Percentiles rank a stretch among this genome's conserved stretches.
Conservation (phyloP, 768 basidiomycete genomes). For the Leucocoprinus sp. region DNA sequence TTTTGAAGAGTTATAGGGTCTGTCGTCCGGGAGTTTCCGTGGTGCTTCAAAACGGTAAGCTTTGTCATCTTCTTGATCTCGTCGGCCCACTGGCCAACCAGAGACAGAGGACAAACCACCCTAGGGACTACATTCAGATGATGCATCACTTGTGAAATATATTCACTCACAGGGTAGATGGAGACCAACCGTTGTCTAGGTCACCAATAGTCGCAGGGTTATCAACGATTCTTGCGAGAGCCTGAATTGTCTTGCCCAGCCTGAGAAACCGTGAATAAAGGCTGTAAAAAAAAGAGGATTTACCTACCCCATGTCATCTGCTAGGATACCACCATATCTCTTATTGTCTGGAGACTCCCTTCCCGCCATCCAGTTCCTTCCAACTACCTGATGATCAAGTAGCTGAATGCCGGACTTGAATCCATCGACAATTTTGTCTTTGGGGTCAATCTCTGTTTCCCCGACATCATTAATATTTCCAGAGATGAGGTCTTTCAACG, state of each 20-base stretch:
- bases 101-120: constrained; percentile 79
- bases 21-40: constrained; percentile 66
- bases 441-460: constrained; percentile 49
- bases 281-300: not conserved
- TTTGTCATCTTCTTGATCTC: constrained; percentile 71
- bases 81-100: constrained; percentile 86
- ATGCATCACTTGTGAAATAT: not conserved
- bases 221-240: constrained; percentile 79
- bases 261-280: constrained; percentile 24
- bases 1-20: constrained; percentile 46
- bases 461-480: constrained; percentile 55
- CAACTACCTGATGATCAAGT: constrained; percentile 83
- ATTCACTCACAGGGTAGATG: constrained; percentile 54
- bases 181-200: constrained; percentile 62
- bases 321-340: constrained; percentile 79
- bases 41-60: constrained; percentile 73
- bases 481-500: constrained; percentile 67
- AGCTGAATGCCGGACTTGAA: constrained; percentile 65
- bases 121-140: constrained; percentile 29
- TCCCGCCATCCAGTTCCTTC: constrained; percentile 80
- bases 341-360: constrained; percentile 65
- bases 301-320: constrained; percentile 81
- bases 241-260: constrained; percentile 88
- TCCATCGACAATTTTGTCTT: constrained; percentile 66
- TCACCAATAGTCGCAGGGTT: constrained; percentile 66